phyloP scores from a whole-genome alignment of 352 stramenopile genomes.

The Pythium coloratum region DNA sequence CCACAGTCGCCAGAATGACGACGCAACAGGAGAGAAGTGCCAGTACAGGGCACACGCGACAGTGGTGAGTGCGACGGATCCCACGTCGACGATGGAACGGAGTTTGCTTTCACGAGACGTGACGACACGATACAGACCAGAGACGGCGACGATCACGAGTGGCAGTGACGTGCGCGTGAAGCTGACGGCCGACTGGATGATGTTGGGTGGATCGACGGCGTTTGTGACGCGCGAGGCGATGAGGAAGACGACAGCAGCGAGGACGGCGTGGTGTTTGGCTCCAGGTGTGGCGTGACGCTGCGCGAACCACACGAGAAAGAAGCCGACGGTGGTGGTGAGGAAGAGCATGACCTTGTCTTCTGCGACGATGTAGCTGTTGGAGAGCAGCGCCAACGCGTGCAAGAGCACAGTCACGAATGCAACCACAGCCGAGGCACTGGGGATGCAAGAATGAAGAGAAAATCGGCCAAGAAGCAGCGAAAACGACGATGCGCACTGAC shows the following conservation, averaged over 20 bases:
- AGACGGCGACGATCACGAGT: constrained; percentile 29
- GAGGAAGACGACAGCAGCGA: constrained; percentile 39
- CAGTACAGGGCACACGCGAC: constrained; percentile 38
- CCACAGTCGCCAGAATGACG: constrained; percentile 48
- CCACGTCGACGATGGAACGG: no score
- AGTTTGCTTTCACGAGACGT: constrained; percentile 6
- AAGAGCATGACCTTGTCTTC: constrained; percentile 75
- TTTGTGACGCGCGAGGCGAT: constrained; percentile 41
- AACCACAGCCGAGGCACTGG: constrained; percentile 18
- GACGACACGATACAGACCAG: background rate
- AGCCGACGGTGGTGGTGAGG: constrained; percentile 50
- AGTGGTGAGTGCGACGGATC: background rate
- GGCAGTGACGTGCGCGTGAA: constrained; percentile 34
- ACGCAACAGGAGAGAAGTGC: constrained; percentile 38
- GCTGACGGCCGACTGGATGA: constrained; percentile 55
- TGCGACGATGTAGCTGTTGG: constrained; percentile 87
- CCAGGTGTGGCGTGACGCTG: constrained; percentile 16
- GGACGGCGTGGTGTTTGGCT: background rate
- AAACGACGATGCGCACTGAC: background rate
- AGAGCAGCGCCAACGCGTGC: constrained; percentile 66
- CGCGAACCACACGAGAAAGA: constrained; percentile 40
- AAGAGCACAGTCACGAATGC: constrained; percentile 50
- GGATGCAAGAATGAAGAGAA: background rate
- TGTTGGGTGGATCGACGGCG: constrained; percentile 60
- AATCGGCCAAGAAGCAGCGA: background rate